phyloP scores from a whole-genome alignment of 179 eudicot genomes.

The Beta corolliflora region DNA sequence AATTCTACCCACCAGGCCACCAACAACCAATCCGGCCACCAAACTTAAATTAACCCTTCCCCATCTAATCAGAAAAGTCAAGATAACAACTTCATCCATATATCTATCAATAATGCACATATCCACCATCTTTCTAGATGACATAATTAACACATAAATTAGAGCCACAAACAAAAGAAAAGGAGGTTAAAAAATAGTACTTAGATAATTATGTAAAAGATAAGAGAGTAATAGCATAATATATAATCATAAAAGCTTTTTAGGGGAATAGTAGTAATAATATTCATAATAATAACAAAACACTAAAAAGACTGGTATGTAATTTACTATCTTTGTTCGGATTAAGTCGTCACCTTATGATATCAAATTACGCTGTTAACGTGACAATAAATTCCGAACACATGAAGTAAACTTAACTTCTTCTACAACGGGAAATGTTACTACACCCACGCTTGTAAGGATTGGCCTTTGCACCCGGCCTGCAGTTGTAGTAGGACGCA shows the following conservation, averaged over 20 bases:
- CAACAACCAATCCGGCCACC: constrained; percentile 21
- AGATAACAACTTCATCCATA: background rate
- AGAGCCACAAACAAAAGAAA: background rate
- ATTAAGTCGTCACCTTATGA: background rate
- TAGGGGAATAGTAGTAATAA: background rate
- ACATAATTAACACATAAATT: background rate
- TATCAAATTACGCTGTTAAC: background rate
- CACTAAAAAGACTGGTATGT: too few relatives aligned
- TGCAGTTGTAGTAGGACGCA: constrained; percentile 81
- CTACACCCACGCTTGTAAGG: constrained; percentile 81
- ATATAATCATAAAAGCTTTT: background rate
- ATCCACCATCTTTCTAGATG: background rate
- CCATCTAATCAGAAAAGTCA: background rate
- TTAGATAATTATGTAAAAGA: background rate
- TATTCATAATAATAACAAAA: background rate
- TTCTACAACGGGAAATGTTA: constrained; percentile 61
- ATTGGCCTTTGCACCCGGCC: constrained; percentile 71
- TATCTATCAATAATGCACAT: background rate
- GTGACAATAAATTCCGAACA: background rate
- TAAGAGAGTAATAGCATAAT: background rate
- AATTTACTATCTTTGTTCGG: background rate
- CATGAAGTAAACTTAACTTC: background rate
- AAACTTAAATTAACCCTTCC: background rate
- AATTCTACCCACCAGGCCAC: constrained; percentile 23
- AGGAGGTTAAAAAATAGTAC: too few relatives aligned